These are phyloP conservation scores for Russula ochroleuca DNA, from an alignment of 768 basidiomycete species.

Conservation along the genomic window DNA sequence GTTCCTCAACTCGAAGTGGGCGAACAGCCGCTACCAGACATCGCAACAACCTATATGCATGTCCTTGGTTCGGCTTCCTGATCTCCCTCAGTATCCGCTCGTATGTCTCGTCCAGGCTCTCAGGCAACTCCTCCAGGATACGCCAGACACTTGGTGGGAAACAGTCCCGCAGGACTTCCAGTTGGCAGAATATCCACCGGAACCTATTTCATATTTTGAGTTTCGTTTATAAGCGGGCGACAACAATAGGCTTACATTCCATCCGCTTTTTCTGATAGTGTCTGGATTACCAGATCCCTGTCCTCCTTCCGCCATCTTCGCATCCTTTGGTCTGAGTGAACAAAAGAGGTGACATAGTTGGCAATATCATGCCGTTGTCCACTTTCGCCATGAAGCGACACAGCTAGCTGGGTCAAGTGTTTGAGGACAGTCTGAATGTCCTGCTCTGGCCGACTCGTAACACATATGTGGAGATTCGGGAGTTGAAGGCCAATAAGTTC, in stretches of 20 bases:
- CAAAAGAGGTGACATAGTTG: background rate
- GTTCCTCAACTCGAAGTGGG: slow-evolving; percentile 3
- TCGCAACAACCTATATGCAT: background rate
- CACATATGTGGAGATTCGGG: background rate
- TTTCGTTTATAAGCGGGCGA: background rate
- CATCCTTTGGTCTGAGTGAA: background rate
- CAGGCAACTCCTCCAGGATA: background rate
- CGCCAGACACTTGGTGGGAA: background rate
- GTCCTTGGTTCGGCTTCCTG: background rate
- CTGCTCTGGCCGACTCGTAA: background rate
- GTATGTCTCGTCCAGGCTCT: background rate
- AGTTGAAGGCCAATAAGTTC: background rate
- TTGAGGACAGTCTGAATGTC: background rate
- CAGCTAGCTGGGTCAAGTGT: background rate
- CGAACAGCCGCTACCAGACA: background rate
- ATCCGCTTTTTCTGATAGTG: background rate
- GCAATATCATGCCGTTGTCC: background rate
- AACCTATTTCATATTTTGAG: too few species aligned
- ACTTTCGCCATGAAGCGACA: background rate
- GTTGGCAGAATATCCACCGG: background rate
- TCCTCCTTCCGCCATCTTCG: background rate
- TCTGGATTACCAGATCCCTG: background rate
- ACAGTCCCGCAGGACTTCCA: background rate
- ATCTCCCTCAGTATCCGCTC: slow-evolving; percentile 2
- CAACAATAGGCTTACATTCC: slow-evolving; percentile 3